These are phyloP conservation scores for Penicillium sp. DNA, from an alignment of 2,329 filamentous ascomycete genomes.

Conservation along the genomic window DNA sequence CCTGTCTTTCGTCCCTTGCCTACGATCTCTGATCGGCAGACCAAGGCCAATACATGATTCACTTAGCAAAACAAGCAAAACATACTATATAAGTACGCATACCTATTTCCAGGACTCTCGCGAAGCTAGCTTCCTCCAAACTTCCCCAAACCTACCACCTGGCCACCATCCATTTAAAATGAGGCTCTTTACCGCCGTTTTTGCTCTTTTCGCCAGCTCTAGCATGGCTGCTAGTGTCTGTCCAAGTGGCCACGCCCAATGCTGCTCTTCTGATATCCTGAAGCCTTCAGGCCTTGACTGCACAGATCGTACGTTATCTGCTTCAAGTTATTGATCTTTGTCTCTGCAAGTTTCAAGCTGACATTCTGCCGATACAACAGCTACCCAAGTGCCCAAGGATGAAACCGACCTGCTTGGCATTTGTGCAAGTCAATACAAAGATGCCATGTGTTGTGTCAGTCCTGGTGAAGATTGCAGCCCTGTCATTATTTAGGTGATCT, in stretches of 20 bases:
- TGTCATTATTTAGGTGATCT: background rate
- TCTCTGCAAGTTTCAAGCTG: background rate
- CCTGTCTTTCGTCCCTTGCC: no score
- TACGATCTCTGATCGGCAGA: no score
- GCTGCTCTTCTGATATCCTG: background rate
- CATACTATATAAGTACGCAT: background rate
- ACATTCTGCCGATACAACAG: background rate
- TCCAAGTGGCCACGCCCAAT: background rate
- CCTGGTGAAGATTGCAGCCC: background rate
- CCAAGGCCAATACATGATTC: no score
- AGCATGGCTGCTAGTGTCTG: background rate
- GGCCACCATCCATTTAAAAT: background rate
- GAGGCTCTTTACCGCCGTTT: background rate
- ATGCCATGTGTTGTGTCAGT: background rate
- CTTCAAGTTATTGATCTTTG: background rate
- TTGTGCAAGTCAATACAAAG: background rate
- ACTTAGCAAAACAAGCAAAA: no score
- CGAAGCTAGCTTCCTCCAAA: no score
- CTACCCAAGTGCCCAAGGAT: background rate
- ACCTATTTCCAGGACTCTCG: background rate
- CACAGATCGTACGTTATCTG: background rate
- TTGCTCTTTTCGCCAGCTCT: background rate
- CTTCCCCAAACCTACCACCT: background rate
- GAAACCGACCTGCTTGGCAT: background rate
- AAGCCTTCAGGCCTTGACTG: background rate